Evolutionary conservation across 805 yeast genomes (phyloP), one percentile per base, ranked within the genome.

Genomic region (Starmerella bacillaris): DNA sequence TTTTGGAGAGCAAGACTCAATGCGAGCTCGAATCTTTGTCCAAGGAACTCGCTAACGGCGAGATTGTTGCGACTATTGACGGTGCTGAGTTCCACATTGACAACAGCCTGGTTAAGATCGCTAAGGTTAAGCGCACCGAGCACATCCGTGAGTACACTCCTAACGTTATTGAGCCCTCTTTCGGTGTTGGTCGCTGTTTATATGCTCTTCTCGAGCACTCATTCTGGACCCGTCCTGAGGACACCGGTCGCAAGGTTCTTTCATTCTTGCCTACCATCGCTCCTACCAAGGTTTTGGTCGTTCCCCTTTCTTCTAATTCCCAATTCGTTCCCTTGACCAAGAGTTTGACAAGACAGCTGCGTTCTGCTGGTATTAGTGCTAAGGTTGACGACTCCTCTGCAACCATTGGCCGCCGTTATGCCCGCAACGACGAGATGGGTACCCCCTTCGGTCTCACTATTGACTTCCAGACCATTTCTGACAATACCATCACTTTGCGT

Each of bases 401-500:
- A 16, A 79, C 96, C 21, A 89, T 86, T 51, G 98, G 98, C 63
- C 80, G 84, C 65, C 77, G 98, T 64, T 86, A 86, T 53, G 83
- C 98, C 44, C 79, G 98, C 65, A 86, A 86, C 59, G 98, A 86
- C 60, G 98, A 86, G 65, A 69, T 86, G 54, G 98, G 98, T 60
- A 89, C 96, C 36, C 98, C 98, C 49, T 89, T 89, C 56, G 98
- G 98, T 58, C 72, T 86, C 60, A 86, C 98, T 45, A 78, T 86
- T 50, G 98, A 86, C 60, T 86, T 89, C 58, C 95, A 86, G 45
- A 75, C 93, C 36, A 70, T 78, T 43, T 70, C 76, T 55, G 95
- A 86, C 55, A 70, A 71, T 34, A 74, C 94, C 11, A 78, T 86
- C 46, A 86, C 98, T 24, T 67, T 86, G 54, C 80, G 98, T 68